These are phyloP conservation scores for Aspergillus spinulosporus DNA, from an alignment of 2,329 filamentous ascomycete genomes.

Conservation along the genomic window DNA sequence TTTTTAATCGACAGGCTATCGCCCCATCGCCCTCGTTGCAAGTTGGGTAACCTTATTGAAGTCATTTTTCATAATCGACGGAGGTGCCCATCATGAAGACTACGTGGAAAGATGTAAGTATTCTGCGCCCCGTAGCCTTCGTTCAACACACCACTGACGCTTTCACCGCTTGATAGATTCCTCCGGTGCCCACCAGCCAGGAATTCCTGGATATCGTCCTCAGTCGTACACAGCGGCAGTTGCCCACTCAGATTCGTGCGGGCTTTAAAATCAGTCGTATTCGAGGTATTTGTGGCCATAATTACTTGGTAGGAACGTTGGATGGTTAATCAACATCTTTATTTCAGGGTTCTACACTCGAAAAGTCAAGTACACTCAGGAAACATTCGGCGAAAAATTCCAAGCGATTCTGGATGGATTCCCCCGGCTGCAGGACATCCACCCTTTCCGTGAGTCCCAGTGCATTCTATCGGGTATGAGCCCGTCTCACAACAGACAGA, in stretches of 20 bases:
- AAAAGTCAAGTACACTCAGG: constrained; percentile 97
- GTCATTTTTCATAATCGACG: constrained; percentile 22
- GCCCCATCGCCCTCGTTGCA: constrained; percentile 22
- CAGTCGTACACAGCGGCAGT: constrained; percentile 84
- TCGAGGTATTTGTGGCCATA: constrained; percentile 50
- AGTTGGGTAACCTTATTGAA: constrained; percentile 23
- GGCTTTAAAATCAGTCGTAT: constrained; percentile 97
- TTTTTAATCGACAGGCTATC: constrained; percentile 11
- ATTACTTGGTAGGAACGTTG: not conserved
- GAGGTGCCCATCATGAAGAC: constrained; percentile 55
- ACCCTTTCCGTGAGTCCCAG: constrained; percentile 74
- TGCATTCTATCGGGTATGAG: constrained; percentile 21
- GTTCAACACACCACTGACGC: constrained; percentile 24
- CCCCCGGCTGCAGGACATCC: constrained; percentile 87
- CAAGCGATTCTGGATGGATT: constrained; percentile 88
- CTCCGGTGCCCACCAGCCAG: constrained; percentile 84
- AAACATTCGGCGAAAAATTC: constrained; percentile 95
- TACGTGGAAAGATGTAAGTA: constrained; percentile 56
- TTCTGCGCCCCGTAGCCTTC: not conserved
- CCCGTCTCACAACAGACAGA: constrained; percentile 39
- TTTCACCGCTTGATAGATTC: constrained; percentile 56
- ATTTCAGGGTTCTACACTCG: constrained; percentile 81
- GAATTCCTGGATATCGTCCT: constrained; percentile 98
- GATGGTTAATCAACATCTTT: constrained; percentile 32
- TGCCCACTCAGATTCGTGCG: constrained; percentile 92